A percentile compares a stretch with the other conserved stretches of the same genome.
phyloP scores from a whole-genome alignment of 352 stramenopile species.

The Pythium sp. region DNA sequence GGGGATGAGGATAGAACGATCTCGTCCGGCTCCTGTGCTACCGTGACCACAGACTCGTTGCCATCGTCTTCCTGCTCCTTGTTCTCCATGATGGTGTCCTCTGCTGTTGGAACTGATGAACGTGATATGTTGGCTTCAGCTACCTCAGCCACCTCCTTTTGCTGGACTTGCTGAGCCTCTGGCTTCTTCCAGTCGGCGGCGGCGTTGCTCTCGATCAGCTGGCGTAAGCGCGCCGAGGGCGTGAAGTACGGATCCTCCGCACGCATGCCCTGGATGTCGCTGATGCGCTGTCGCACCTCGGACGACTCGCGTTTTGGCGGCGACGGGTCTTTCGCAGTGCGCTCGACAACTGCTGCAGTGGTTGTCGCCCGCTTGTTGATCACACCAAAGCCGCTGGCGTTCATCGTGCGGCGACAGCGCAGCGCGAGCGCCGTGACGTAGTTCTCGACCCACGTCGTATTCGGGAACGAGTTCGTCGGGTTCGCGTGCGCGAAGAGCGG shows the following conservation, averaged over 20 bases:
- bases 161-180: not conserved
- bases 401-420: constrained; percentile 33
- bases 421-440: constrained; percentile 47
- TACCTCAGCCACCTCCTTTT: not conserved
- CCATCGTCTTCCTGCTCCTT: not conserved
- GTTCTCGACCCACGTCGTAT: constrained; percentile 76
- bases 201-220: constrained; percentile 38
- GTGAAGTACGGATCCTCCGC: constrained; percentile 57
- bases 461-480: constrained; percentile 38
- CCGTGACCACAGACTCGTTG: not conserved
- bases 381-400: constrained; percentile 3
- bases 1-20: not conserved
- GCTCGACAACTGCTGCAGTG: not conserved
- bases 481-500: constrained; percentile 55
- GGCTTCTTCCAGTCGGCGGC: constrained; percentile 9
- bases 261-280: constrained; percentile 63
- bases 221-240: constrained; percentile 33
- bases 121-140: not conserved
- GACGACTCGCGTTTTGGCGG: constrained; percentile 13
- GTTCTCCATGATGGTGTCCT: not conserved
- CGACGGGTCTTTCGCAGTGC: constrained; percentile 11
- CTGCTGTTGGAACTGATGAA: no score
- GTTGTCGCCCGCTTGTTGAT: constrained; percentile 15
- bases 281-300: constrained; percentile 49
- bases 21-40: not conserved